Evolutionary conservation across 2,329 filamentous ascomycete genomes (phyloP), one percentile per base, ranked within the genome.

Genomic region (Sporothrix pallida): DNA sequence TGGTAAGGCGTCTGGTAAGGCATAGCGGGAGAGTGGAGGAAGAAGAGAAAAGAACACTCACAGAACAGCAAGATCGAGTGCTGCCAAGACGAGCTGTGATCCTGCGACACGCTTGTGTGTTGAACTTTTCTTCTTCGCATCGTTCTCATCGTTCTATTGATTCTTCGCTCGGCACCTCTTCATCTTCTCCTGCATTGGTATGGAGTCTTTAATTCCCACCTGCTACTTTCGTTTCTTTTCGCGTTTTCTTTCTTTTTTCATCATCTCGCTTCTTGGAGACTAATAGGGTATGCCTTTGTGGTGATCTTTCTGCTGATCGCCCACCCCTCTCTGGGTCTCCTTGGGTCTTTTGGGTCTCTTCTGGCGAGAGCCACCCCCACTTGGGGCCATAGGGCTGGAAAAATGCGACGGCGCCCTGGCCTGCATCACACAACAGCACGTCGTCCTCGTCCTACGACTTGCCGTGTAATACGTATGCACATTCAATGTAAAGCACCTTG

Each of bases 321-420:
- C 60, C n/a, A 23, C n/a, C 17, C 60, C 60, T 37, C 31, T 37
- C 31, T 37, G 31, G 31, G 31, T 37, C 31, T 37, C 7, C 5
- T 37, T 26, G 23, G 23, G 31, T 37, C 31, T 37, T 37, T 37
- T 37, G 31, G 31, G 31, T 37, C 31, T 37, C 31, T 37, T 37
- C 31, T 37, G 31, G 31, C 3, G 31, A 37, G 31, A 37, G 31
- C 31, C 31, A 37, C 31, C 60, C 62, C 62, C 62, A 67, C 62
- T 67, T 20, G 17, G 31, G 31, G 62, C 62, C 62, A 26, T 67
- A 67, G 42, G 62, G 62, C 62, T 67, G 62, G n/a, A 20, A 67
- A 58, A 17, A 48, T 26, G 62, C 42, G 4, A 65, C 12, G n/a
- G 54, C 23, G 54, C 54, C 31, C 31, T 37, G 31, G 31, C 3